phyloP scores from a whole-genome alignment of 768 basidiomycete species.

The Suillus subluteus region DNA sequence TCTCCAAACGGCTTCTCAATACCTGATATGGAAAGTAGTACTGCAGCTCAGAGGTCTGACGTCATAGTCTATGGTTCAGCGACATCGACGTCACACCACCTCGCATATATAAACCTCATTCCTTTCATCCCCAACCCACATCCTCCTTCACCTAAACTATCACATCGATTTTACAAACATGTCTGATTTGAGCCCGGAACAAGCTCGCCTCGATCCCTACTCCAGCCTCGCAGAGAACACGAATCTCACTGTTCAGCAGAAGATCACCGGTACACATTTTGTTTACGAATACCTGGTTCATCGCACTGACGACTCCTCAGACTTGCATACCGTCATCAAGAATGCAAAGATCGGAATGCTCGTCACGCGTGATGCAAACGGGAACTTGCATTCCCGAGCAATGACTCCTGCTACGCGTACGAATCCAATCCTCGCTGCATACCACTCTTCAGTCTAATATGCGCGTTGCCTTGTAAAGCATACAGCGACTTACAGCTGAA shows the following conservation, averaged over 20 bases:
- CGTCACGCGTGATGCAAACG: constrained; percentile 69
- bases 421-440: constrained; percentile 22
- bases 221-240: constrained; percentile 65
- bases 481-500: constrained; percentile 50
- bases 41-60: not conserved
- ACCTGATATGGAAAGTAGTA: not conserved
- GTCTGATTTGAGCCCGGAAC: constrained; percentile 24
- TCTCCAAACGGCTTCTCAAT: no score
- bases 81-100: not conserved
- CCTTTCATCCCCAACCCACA: not conserved
- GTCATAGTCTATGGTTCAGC: not conserved
- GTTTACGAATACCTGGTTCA: not conserved
- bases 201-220: constrained; percentile 69
- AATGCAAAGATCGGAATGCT: constrained; percentile 74
- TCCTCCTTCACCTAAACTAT: constrained; percentile 5
- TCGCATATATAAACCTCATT: not conserved
- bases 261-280: constrained; percentile 56
- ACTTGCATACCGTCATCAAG: constrained; percentile 66
- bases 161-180: constrained; percentile 21
- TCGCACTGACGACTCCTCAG: constrained; percentile 32
- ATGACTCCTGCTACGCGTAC: constrained; percentile 77
- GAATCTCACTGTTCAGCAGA: constrained; percentile 60
- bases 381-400: constrained; percentile 76
- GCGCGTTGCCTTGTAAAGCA: constrained; percentile 33
- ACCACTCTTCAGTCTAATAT: not conserved